phyloP scores from a whole-genome alignment of 2,329 filamentous ascomycete genomes.

The Dactylellina haptotyla region DNA sequence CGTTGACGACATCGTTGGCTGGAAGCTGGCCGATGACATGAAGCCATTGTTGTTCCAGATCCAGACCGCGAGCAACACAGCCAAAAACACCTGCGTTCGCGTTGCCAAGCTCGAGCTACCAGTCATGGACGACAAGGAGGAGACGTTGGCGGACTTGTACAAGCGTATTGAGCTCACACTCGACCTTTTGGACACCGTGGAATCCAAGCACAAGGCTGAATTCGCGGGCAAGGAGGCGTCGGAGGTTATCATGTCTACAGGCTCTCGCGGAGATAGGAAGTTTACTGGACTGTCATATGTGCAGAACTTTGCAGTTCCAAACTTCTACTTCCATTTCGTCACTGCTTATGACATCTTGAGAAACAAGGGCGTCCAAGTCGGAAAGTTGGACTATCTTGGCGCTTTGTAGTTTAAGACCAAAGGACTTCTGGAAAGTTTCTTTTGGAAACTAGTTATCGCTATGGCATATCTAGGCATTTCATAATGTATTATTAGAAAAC shows the following conservation, averaged over 20 bases:
- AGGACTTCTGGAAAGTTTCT: no score
- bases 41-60: constrained; percentile 66
- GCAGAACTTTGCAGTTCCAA: constrained; percentile 67
- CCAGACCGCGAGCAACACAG: constrained; percentile 62
- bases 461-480: no score
- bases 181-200: constrained; percentile 63
- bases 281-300: constrained; percentile 65
- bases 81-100: constrained; percentile 62
- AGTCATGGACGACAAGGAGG: constrained; percentile 63
- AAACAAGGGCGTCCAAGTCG: constrained; percentile 70
- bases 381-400: constrained; percentile 69
- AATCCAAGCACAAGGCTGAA: constrained; percentile 58
- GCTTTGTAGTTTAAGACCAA: no score
- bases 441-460: no score
- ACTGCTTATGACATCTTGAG: constrained; percentile 72
- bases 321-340: constrained; percentile 72
- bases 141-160: constrained; percentile 66
- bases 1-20: constrained; percentile 61
- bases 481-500: no score
- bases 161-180: constrained; percentile 65
- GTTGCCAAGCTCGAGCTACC: constrained; percentile 60
- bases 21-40: constrained; percentile 66
- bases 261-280: constrained; percentile 60
- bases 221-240: constrained; percentile 63
- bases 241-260: constrained; percentile 61